These are phyloP conservation scores for Eucalyptus tenuipes DNA, from an alignment of 345 rosid genomes.

Conservation along the genomic window DNA sequence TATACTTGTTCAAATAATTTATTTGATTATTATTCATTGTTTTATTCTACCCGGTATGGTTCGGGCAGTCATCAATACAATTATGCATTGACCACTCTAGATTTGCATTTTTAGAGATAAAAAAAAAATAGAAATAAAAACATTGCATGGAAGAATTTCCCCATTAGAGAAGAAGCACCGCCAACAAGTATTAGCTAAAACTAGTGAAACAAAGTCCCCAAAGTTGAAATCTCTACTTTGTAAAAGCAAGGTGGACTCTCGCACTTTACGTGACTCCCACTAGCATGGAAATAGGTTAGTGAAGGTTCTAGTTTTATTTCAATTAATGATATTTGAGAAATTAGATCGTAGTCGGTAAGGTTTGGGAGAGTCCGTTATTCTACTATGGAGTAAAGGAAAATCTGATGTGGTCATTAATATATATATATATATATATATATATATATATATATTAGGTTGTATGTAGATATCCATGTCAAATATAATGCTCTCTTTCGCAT, in stretches of 20 bases:
- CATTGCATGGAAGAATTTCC: background rate
- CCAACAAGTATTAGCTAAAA: background rate
- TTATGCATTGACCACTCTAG: background rate
- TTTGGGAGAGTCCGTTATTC: background rate
- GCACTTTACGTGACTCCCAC: background rate
- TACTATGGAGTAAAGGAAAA: too few relatives aligned
- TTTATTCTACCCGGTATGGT: background rate
- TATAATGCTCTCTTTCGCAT: background rate
- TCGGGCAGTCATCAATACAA: background rate
- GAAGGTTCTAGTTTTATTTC: background rate
- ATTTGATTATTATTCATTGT: too few relatives aligned
- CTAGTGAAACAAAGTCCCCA: background rate
- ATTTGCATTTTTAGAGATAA: too few relatives aligned
- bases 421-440: too few relatives aligned
- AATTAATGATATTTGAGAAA: background rate
- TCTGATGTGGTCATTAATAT: too few relatives aligned
- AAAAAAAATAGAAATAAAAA: too few relatives aligned
- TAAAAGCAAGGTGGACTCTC: background rate
- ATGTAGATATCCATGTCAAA: background rate
- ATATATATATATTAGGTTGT: background rate
- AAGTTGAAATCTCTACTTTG: background rate
- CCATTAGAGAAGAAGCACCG: background rate
- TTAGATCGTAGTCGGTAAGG: background rate
- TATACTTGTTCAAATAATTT: background rate
- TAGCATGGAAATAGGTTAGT: background rate